A percentile compares a stretch with the other conserved stretches of the same genome.
These are phyloP conservation scores for Boletales sp. DNA, from an alignment of 768 basidiomycete species.

Conservation along the genomic window DNA sequence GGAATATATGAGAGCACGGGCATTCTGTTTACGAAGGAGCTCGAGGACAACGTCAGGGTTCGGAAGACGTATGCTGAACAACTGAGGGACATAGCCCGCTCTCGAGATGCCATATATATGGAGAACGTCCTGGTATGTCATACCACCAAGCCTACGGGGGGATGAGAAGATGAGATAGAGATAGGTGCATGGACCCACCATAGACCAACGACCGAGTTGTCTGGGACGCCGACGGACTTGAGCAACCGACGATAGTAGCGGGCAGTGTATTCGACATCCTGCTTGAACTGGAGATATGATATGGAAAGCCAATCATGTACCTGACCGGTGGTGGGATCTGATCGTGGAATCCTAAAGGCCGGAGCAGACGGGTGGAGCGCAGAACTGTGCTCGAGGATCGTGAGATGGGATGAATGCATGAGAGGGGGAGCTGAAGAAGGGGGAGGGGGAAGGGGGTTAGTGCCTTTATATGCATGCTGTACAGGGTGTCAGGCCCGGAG, in stretches of 20 bases:
- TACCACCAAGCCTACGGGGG: conserved; percentile 60
- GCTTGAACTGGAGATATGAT: conserved; percentile 60
- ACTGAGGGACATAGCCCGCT: conserved; percentile 74
- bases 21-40: conserved; percentile 57
- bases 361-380: conserved; percentile 44
- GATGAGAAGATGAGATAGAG: conserved; percentile 7
- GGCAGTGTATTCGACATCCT: conserved; percentile 64
- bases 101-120: conserved; percentile 74
- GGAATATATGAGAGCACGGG: conserved; percentile 64
- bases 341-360: conserved; percentile 59
- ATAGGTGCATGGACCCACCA: conserved; percentile 48
- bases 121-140: conserved; percentile 66
- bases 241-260: conserved; percentile 60
- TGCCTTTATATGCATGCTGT: conserved; percentile 33
- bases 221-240: conserved; percentile 41
- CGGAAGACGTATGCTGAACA: conserved; percentile 76
- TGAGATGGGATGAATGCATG: conserved; percentile 51
- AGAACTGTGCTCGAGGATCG: conserved; percentile 58
- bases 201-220: conserved; percentile 62
- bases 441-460: conserved; percentile 2
- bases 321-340: conserved; percentile 39
- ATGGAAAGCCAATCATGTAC: conserved; percentile 56
- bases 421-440: conserved; percentile 6
- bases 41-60: conserved; percentile 70
- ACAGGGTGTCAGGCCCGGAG: conserved; percentile 12